phyloP scores from a whole-genome alignment of 768 basidiomycete genomes.

The Suillus discolor region DNA sequence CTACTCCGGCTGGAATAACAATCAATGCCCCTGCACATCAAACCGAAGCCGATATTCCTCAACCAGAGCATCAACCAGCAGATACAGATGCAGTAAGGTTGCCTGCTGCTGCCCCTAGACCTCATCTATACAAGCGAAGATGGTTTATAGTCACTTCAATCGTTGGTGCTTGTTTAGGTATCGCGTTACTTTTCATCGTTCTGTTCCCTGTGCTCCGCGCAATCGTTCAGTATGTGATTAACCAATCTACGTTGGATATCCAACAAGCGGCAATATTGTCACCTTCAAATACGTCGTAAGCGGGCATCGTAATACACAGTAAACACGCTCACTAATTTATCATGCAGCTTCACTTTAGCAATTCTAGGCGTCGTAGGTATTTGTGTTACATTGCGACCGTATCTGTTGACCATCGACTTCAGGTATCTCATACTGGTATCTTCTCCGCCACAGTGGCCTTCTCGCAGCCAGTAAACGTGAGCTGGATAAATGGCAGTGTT shows the following conservation, averaged over 20 bases:
- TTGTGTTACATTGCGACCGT: neutral
- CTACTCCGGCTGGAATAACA: conserved; percentile 13
- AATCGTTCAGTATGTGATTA: conserved; percentile 66
- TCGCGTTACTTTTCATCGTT: conserved; percentile 66
- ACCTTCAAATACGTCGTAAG: conserved; percentile 61
- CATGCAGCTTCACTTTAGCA: conserved; percentile 49
- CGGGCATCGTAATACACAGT: no score
- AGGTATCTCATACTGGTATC: conserved; percentile 70
- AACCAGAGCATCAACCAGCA: neutral
- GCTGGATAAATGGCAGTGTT: conserved; percentile 55
- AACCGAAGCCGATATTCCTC: neutral
- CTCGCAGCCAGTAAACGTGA: conserved; percentile 55
- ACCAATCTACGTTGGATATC: conserved; percentile 55
- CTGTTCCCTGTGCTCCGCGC: conserved; percentile 70
- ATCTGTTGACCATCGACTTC: conserved; percentile 5
- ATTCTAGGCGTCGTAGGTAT: conserved; percentile 55
- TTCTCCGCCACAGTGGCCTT: conserved; percentile 67
- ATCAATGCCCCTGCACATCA: neutral
- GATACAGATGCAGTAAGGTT: conserved; percentile 6
- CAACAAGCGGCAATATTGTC: conserved; percentile 51
- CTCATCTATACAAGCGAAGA: conserved; percentile 61
- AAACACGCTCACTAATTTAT: conserved; percentile 10
- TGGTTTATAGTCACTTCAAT: conserved; percentile 64
- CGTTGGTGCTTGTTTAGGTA: conserved; percentile 52
- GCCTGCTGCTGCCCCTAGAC: conserved; percentile 15